Evolutionary conservation across 805 yeast species (phyloP).

Genomic region (Blastobotrys peoriensis): DNA sequence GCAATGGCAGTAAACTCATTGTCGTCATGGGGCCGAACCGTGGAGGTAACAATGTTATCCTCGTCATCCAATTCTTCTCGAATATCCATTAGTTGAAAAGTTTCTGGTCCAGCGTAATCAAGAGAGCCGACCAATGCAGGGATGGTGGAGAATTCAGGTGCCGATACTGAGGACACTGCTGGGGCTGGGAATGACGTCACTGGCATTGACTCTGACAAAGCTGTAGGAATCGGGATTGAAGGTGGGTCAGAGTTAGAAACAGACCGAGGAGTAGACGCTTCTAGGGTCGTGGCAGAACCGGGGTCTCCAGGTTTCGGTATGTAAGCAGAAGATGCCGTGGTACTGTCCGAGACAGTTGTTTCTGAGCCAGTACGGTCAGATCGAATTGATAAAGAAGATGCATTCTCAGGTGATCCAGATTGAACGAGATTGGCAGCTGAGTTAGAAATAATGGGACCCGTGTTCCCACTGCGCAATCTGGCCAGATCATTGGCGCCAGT

Average conservation of each 20-base stretch:
- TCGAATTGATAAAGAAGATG: not conserved
- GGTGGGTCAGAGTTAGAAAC: not conserved
- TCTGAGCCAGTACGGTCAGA: not conserved
- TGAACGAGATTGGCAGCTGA: too few relatives aligned
- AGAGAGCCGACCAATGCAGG: too few relatives aligned
- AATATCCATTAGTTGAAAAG: constrained; percentile 69
- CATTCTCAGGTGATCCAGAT: not conserved
- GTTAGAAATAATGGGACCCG: too few relatives aligned
- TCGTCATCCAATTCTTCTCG: constrained; percentile 79
- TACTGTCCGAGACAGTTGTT: not conserved
- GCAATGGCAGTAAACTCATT: constrained; percentile 24
- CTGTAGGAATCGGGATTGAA: too few relatives aligned
- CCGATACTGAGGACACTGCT: too few relatives aligned
- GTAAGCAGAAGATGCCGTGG: too few relatives aligned
- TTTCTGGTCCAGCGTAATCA: too few relatives aligned
- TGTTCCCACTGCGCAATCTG: too few relatives aligned
- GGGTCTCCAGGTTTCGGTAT: too few relatives aligned
- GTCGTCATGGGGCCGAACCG: constrained; percentile 36
- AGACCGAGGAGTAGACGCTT: not conserved
- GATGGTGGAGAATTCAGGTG: too few relatives aligned
- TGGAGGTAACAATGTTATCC: constrained; percentile 55
- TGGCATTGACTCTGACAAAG: too few relatives aligned
- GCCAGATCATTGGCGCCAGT: constrained; percentile 8
- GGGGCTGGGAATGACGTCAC: too few relatives aligned
- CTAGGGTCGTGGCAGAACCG: not conserved